phyloP scores from a whole-genome alignment of 2,329 filamentous ascomycete genomes.

The Coniosporium tulheliwenetii region DNA sequence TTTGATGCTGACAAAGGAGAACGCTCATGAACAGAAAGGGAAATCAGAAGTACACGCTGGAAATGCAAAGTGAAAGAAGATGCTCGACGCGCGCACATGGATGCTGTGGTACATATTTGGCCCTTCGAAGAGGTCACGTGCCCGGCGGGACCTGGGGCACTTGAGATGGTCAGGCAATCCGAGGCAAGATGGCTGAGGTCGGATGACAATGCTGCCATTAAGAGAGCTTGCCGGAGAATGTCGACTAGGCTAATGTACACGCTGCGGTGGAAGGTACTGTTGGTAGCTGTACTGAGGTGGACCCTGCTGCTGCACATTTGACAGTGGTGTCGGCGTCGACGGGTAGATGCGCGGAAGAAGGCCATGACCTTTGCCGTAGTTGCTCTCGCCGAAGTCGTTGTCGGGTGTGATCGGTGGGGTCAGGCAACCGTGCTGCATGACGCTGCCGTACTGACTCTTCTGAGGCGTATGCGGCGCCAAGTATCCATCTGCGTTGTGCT shows the following conservation, averaged over 20 bases:
- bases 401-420: slow-evolving; percentile 80
- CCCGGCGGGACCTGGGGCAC: too few relatives aligned
- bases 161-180: too few relatives aligned
- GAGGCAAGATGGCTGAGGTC: too few relatives aligned
- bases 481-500: slow-evolving; percentile 12
- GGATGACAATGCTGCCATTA: too few relatives aligned
- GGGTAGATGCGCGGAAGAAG: slow-evolving; percentile 10
- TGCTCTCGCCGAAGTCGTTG: slow-evolving; percentile 18
- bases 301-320: slow-evolving; percentile 7
- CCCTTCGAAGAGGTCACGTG: too few relatives aligned
- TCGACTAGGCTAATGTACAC: not conserved
- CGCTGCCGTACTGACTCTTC: slow-evolving; percentile 51
- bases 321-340: slow-evolving; percentile 16
- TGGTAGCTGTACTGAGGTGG: slow-evolving; percentile 9
- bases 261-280: slow-evolving; percentile 3
- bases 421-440: slow-evolving; percentile 58
- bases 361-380: slow-evolving; percentile 9
- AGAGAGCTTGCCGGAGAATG: too few relatives aligned
- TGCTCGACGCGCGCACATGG: too few relatives aligned
- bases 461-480: slow-evolving; percentile 64
- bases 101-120: too few relatives aligned
- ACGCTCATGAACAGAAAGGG: too few relatives aligned
- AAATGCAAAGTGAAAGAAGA: too few relatives aligned
- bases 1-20: too few relatives aligned
- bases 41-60: too few relatives aligned